Percentiles rank a stretch among this genome's conserved stretches.
phyloP scores from a whole-genome alignment of 2,329 filamentous ascomycete species.

The Berkeleyomyces basicola region DNA sequence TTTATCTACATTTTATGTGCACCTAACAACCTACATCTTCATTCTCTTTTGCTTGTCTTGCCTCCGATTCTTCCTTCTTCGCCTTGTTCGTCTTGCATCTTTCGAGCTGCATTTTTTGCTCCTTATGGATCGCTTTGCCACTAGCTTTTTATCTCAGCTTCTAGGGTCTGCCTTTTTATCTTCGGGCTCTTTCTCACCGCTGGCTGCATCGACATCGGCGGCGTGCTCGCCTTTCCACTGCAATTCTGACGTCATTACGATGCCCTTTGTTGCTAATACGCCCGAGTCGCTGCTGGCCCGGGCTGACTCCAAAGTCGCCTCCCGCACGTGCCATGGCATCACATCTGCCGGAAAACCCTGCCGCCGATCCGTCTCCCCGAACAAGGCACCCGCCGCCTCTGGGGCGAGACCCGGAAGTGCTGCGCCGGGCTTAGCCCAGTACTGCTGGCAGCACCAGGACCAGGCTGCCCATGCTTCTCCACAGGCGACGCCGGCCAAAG shows the following conservation, averaged over 20 bases:
- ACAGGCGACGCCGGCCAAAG: slow-evolving; percentile 28
- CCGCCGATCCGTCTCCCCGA: slow-evolving; percentile 43
- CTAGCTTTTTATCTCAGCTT: too few relatives aligned
- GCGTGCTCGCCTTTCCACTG: not conserved
- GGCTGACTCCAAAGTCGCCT: slow-evolving; percentile 69
- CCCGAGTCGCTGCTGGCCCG: slow-evolving; percentile 26
- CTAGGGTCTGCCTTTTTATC: not conserved
- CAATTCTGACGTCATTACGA: slow-evolving; percentile 13
- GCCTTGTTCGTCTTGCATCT: not conserved
- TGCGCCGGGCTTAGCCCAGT: slow-evolving; percentile 42
- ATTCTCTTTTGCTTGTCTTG: not conserved
- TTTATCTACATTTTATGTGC: not conserved
- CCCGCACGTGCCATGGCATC: slow-evolving; percentile 74
- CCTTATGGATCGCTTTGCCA: not conserved
- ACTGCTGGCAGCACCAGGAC: slow-evolving; percentile 92
- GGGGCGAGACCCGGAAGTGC: slow-evolving; percentile 1
- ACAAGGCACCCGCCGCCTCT: slow-evolving; percentile 4
- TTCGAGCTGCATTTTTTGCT: not conserved
- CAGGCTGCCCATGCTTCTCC: slow-evolving; percentile 43
- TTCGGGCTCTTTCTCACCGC: too few relatives aligned
- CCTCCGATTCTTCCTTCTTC: not conserved
- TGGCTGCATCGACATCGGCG: too few relatives aligned
- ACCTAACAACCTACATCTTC: not conserved
- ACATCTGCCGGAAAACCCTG: slow-evolving; percentile 72
- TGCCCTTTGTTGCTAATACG: slow-evolving; percentile 26